phyloP scores from a whole-genome alignment of 2,329 filamentous ascomycete genomes.

The Nakataea oryzae region DNA sequence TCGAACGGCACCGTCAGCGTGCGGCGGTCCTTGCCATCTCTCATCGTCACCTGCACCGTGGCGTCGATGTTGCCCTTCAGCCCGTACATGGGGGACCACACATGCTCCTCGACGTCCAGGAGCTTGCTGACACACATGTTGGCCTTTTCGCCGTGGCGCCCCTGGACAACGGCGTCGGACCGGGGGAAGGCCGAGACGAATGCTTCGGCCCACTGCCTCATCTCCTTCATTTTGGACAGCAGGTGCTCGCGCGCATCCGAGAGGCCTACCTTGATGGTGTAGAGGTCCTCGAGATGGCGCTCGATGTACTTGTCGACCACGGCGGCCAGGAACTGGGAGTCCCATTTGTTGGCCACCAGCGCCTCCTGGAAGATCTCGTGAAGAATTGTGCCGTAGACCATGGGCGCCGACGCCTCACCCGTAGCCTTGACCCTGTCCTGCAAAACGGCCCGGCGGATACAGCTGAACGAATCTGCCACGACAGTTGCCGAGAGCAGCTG shows the following conservation, averaged over 20 bases:
- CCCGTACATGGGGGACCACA: conserved; percentile 97
- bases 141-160: conserved; percentile 64
- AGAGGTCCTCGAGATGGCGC: conserved; percentile 78
- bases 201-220: conserved; percentile 72
- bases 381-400: conserved; percentile 86
- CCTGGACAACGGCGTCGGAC: conserved; percentile 64
- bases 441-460: conserved; percentile 79
- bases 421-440: conserved; percentile 93
- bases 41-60: conserved; percentile 79
- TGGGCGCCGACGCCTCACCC: conserved; percentile 64
- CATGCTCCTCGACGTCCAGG: conserved; percentile 92
- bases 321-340: conserved; percentile 51
- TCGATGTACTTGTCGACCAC: conserved; percentile 61
- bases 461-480: conserved; percentile 92
- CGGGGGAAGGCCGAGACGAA: conserved; percentile 66
- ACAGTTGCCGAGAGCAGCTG: conserved; percentile 92
- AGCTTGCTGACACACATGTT: conserved; percentile 86
- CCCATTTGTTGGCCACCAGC: conserved; percentile 74
- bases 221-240: conserved; percentile 68
- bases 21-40: conserved; percentile 44
- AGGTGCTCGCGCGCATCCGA: conserved; percentile 69
- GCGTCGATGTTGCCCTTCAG: conserved; percentile 97
- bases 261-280: conserved; percentile 70
- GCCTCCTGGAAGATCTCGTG: conserved; percentile 95
- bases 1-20: conserved; percentile 86